These are phyloP conservation scores for Syncephalastrum racemosum DNA, from an alignment of 371 early-diverging fungal species.

Conservation along the genomic window DNA sequence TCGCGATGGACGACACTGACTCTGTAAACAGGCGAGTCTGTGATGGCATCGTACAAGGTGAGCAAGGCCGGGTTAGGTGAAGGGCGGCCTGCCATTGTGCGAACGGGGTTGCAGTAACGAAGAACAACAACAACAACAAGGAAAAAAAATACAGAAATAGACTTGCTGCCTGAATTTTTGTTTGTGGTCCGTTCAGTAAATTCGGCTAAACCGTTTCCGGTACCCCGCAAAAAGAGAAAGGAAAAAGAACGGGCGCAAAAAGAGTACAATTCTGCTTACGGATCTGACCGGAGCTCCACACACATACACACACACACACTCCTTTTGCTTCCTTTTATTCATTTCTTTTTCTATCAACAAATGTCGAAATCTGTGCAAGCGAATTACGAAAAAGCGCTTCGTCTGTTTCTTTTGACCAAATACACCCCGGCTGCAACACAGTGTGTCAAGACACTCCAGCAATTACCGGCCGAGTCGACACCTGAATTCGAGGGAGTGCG, in stretches of 20 bases:
- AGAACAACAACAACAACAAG: background rate
- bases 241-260: no score
- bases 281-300: no score
- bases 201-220: no score
- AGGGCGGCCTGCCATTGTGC: slow-evolving; percentile 6
- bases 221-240: no score
- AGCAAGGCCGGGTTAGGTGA: slow-evolving; percentile 20
- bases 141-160: no score
- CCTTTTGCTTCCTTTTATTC: no score
- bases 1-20: slow-evolving; percentile 62
- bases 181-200: no score
- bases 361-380: background rate
- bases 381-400: slow-evolving; percentile 21
- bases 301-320: no score
- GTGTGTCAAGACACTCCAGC: slow-evolving; percentile 13
- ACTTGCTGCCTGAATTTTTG: no score
- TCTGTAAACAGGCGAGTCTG: slow-evolving; percentile 71
- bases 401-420: slow-evolving; percentile 18
- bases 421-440: slow-evolving; percentile 18
- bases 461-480: background rate
- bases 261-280: no score
- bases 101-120: slow-evolving; percentile 1
- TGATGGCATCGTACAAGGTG: slow-evolving; percentile 47
- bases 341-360: no score
- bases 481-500: slow-evolving; percentile 8